phyloP scores from a whole-genome alignment of 306 rosid species.

The Carpinus fangiana region DNA sequence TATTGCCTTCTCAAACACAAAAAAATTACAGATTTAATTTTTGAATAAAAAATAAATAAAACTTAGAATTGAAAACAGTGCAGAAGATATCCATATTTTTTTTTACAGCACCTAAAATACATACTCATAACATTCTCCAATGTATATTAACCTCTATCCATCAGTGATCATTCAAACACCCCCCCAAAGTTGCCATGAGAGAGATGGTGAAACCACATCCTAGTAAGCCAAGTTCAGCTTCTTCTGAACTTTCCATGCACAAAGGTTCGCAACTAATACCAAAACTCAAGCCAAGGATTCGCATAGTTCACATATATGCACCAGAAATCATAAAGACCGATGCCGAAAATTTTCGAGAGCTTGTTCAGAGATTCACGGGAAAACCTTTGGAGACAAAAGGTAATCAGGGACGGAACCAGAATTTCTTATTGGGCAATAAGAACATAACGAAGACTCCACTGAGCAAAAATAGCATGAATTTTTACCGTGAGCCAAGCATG shows the following conservation, averaged over 20 bases:
- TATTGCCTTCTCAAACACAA: conserved; percentile 3
- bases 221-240: conserved; percentile 26
- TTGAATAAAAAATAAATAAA: no score
- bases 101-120: background rate
- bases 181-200: conserved; percentile 10
- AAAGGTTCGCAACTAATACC: conserved; percentile 40
- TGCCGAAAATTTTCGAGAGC: conserved; percentile 51
- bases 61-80: no score
- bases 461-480: conserved; percentile 17
- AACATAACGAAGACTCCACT: conserved; percentile 11
- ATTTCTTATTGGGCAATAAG: background rate
- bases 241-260: conserved; percentile 36
- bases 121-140: conserved; percentile 1
- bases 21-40: no score
- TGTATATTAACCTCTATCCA: conserved; percentile 2
- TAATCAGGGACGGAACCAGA: no score
- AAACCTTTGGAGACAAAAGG: conserved; percentile 32
- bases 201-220: conserved; percentile 41
- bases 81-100: no score
- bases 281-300: conserved; percentile 47
- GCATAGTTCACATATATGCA: conserved; percentile 48
- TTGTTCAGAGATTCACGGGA: conserved; percentile 60
- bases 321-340: conserved; percentile 56
- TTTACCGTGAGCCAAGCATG: conserved; percentile 19
- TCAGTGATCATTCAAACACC: conserved; percentile 4